phyloP scores from a whole-genome alignment of 495 filamentous ascomycete genomes.

The Evernia prunastri region DNA sequence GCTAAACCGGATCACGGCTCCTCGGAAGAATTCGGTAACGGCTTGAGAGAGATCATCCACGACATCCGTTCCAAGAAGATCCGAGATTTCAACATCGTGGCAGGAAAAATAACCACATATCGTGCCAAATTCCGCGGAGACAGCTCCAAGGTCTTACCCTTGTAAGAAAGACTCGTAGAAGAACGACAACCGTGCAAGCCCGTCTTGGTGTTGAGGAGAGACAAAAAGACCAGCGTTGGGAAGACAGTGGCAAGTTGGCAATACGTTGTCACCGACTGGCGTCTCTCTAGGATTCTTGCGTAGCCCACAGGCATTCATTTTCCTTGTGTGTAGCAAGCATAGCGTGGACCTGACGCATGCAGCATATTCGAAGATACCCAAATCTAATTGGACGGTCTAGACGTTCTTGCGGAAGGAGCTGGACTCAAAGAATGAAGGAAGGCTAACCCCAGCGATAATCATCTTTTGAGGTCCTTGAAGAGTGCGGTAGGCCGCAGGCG shows the following conservation, averaged over 20 bases:
- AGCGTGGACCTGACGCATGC: conserved; percentile 12
- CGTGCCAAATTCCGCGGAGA: conserved; percentile 63
- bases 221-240: background rate
- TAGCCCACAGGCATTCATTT: background rate
- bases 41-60: conserved; percentile 68
- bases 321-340: conserved; percentile 4
- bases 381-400: background rate
- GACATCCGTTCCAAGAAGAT: conserved; percentile 66
- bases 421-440: background rate
- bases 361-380: conserved; percentile 14
- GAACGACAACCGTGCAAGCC: background rate
- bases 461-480: background rate
- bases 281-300: conserved; percentile 2
- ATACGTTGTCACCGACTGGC: background rate
- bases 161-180: conserved; percentile 19
- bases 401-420: conserved; percentile 8
- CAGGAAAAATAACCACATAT: conserved; percentile 72
- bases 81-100: conserved; percentile 75
- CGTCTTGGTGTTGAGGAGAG: background rate
- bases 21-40: conserved; percentile 63
- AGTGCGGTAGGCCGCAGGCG: background rate
- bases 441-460: background rate
- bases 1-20: conserved; percentile 58
- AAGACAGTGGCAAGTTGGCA: background rate
- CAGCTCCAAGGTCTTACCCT: conserved; percentile 34